A percentile compares a stretch with the other conserved stretches of the same genome.
phyloP scores from a whole-genome alignment of 1,284 basidiomycete genomes.

The Boletus mariae region DNA sequence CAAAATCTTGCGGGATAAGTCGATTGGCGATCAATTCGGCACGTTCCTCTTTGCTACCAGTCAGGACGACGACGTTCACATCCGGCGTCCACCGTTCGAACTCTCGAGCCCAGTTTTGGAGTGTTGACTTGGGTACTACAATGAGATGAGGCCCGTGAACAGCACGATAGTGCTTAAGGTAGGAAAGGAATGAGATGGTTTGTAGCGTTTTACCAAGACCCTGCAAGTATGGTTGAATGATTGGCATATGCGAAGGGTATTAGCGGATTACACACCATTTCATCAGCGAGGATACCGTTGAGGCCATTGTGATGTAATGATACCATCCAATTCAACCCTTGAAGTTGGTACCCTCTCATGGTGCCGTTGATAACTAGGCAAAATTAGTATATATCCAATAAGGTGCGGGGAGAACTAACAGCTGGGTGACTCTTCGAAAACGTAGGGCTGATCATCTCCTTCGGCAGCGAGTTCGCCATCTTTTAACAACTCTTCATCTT shows the following conservation, averaged over 20 bases:
- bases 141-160: constrained; percentile 87
- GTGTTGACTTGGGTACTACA: constrained; percentile 95
- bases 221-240: constrained; percentile 38
- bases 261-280: constrained; percentile 64
- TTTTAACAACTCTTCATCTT: constrained; percentile 92
- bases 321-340: constrained; percentile 97
- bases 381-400: neutral
- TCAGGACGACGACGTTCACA: constrained; percentile 79
- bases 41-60: constrained; percentile 89
- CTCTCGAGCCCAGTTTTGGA: constrained; percentile 96
- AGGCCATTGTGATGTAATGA: constrained; percentile 90
- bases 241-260: neutral
- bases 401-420: constrained; percentile 51
- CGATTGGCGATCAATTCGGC: constrained; percentile 74
- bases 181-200: constrained; percentile 96
- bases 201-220: constrained; percentile 98
- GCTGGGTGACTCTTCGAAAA: constrained; percentile 88
- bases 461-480: constrained; percentile 78
- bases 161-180: constrained; percentile 83
- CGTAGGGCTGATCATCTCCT: constrained; percentile 82
- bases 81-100: constrained; percentile 92
- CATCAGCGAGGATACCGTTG: constrained; percentile 91
- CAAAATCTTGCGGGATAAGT: constrained; percentile 87
- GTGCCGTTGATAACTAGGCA: constrained; percentile 76
- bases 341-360: constrained; percentile 94